Evolutionary conservation across 192 early-diverging fungal genomes (phyloP).

Genomic region (Mortierella alpina): DNA sequence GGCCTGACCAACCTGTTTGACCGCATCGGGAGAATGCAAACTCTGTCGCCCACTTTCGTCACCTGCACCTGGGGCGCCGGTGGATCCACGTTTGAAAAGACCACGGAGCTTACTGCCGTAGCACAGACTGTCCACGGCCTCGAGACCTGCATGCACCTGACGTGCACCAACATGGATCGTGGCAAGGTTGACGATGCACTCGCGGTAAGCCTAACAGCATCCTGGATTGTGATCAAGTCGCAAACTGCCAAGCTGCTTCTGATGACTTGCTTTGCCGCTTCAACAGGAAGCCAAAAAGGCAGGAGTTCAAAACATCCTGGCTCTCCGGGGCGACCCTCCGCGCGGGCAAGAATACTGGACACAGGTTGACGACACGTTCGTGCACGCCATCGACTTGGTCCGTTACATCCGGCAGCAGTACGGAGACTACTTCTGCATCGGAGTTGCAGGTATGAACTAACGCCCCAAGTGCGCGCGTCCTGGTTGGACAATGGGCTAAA

Average conservation of each 20-base stretch:
- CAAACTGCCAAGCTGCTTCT: neutral
- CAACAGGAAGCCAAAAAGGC: conserved; percentile 59
- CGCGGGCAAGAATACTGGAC: conserved; percentile 83
- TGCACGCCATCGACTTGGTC: conserved; percentile 83
- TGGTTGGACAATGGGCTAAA: neutral
- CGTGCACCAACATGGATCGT: conserved; percentile 90
- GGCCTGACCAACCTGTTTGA: conserved; percentile 87
- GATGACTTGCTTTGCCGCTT: neutral
- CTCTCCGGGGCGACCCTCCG: conserved; percentile 87
- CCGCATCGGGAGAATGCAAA: conserved; percentile 83
- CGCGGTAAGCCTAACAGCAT: conserved; percentile 21
- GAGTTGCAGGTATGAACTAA: conserved; percentile 71
- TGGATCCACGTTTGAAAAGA: conserved; percentile 78
- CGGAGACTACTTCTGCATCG: conserved; percentile 90
- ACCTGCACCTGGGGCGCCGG: conserved; percentile 92
- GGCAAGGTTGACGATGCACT: conserved; percentile 82
- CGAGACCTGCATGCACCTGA: conserved; percentile 87
- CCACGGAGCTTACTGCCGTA: conserved; percentile 75
- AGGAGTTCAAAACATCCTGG: conserved; percentile 89
- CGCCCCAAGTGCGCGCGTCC: neutral
- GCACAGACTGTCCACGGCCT: conserved; percentile 82
- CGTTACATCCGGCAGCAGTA: conserved; percentile 80
- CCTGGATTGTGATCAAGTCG: neutral
- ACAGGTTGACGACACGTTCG: conserved; percentile 76
- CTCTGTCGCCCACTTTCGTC: conserved; percentile 78